phyloP scores from a whole-genome alignment of 768 basidiomycete species.

The Glaciozyma martinii region DNA sequence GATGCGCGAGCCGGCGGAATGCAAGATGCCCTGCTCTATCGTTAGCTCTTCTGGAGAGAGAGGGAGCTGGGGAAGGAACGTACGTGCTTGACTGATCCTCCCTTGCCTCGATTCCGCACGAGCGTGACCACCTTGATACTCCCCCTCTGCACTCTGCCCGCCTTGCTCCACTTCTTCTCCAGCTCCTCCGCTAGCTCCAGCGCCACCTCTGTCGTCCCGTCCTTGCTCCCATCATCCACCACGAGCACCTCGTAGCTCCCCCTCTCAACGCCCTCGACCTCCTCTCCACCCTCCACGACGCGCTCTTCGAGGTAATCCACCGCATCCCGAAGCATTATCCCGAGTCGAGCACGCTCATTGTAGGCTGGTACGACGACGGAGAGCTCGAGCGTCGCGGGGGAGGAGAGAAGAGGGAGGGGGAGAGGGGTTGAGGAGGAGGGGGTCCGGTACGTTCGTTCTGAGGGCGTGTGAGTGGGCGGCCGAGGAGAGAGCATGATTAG shows the following conservation, averaged over 20 bases:
- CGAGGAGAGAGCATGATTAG: slow-evolving; percentile 68
- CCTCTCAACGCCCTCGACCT: not conserved
- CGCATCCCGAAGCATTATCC: slow-evolving; percentile 68
- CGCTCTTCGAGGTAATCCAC: slow-evolving; percentile 50
- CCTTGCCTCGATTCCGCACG: slow-evolving; percentile 77
- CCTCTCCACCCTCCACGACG: not conserved
- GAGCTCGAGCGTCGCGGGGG: slow-evolving; percentile 56
- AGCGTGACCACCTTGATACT: slow-evolving; percentile 69
- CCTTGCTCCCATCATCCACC: slow-evolving; percentile 80
- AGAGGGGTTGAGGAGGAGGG: slow-evolving; percentile 48
- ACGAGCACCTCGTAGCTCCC: slow-evolving; percentile 63
- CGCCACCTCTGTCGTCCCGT: slow-evolving; percentile 60
- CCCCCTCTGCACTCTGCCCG: slow-evolving; percentile 49
- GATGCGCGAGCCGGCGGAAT: slow-evolving; percentile 63
- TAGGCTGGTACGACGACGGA: slow-evolving; percentile 82
- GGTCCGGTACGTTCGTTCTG: slow-evolving; percentile 63
- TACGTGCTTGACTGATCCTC: slow-evolving; percentile 76
- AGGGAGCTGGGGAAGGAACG: slow-evolving; percentile 12
- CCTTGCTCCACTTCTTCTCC: slow-evolving; percentile 39
- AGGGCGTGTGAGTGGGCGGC: slow-evolving; percentile 53
- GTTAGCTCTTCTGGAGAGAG: not conserved
- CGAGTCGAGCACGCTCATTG: slow-evolving; percentile 79
- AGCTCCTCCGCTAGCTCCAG: slow-evolving; percentile 53
- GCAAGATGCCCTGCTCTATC: slow-evolving; percentile 43
- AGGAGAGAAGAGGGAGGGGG: slow-evolving; percentile 47